A percentile compares a stretch with the other conserved stretches of the same genome.
These are phyloP conservation scores for Annona cherimola DNA, from an alignment of 164 flowering plant species.

Conservation along the genomic window DNA sequence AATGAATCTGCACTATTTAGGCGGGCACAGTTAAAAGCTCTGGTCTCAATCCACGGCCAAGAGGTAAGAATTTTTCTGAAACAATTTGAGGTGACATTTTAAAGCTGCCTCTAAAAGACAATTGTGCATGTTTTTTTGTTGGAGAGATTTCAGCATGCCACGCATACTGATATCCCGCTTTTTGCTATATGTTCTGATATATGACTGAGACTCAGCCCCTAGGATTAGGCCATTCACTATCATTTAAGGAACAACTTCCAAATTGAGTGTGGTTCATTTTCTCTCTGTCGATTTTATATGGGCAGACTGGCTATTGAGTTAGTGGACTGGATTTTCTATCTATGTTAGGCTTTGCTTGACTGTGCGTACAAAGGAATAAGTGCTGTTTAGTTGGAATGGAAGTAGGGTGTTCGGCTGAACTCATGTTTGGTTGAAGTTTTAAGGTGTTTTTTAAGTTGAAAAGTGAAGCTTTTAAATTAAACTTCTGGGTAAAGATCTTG, in stretches of 20 bases:
- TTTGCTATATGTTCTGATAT: background rate
- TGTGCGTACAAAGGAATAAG: too few relatives aligned
- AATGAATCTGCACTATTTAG: conserved; percentile 76
- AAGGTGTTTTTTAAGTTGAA: too few relatives aligned
- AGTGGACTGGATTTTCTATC: too few relatives aligned
- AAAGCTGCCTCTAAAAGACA: background rate
- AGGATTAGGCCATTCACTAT: background rate
- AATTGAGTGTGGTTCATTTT: too few relatives aligned
- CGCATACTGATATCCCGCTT: background rate
- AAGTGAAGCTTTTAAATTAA: too few relatives aligned
- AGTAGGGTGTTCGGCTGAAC: too few relatives aligned
- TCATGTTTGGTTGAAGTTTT: too few relatives aligned
- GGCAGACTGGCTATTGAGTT: too few relatives aligned
- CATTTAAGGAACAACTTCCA: background rate
- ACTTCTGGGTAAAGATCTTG: too few relatives aligned
- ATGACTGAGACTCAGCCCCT: background rate
- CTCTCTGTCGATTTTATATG: too few relatives aligned
- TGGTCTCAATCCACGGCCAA: conserved; percentile 84
- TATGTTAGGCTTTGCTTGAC: too few relatives aligned
- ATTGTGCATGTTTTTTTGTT: background rate
- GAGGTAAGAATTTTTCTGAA: conserved; percentile 46
- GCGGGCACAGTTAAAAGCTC: conserved; percentile 93
- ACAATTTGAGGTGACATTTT: background rate
- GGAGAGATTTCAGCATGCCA: background rate
- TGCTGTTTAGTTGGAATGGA: too few relatives aligned